Evolutionary conservation across 495 filamentous ascomycete species (phyloP).

Genomic region (Staphylotrichum longicolle): DNA sequence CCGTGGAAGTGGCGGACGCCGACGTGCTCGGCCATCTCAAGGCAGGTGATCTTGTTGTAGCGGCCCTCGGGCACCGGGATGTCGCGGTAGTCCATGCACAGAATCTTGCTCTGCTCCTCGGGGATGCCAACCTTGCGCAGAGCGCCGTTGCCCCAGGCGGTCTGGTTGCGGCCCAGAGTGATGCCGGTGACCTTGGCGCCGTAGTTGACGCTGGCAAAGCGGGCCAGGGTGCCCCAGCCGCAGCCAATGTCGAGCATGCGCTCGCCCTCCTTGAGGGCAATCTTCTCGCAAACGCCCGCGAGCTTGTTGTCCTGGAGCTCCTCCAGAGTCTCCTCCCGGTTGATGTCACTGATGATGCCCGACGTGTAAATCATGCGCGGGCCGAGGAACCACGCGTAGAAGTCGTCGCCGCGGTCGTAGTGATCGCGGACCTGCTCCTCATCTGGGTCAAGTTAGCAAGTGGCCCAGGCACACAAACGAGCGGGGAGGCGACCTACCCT

Average conservation of each 20-base stretch:
- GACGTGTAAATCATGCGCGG: conserved; percentile 91
- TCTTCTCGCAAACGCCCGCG: conserved; percentile 82
- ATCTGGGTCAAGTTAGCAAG: conserved; percentile 48
- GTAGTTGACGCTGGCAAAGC: conserved; percentile 75
- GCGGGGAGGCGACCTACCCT: conserved; percentile 49
- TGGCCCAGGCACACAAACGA: neutral
- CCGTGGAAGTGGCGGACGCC: conserved; percentile 68
- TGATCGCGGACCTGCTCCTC: conserved; percentile 86
- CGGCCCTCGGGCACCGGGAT: conserved; percentile 64
- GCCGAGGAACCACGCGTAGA: conserved; percentile 86
- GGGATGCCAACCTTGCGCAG: conserved; percentile 65
- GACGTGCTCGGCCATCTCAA: conserved; percentile 91
- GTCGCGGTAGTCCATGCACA: conserved; percentile 85
- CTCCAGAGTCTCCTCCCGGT: conserved; percentile 74
- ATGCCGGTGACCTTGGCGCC: conserved; percentile 75
- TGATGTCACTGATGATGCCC: conserved; percentile 74
- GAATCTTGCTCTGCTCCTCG: conserved; percentile 70
- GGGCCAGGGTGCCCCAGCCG: conserved; percentile 83
- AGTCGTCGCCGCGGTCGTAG: conserved; percentile 86
- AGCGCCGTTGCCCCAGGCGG: conserved; percentile 76
- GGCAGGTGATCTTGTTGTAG: conserved; percentile 82
- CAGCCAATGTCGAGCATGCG: conserved; percentile 78
- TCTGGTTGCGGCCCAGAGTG: conserved; percentile 80
- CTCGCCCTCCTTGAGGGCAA: conserved; percentile 68
- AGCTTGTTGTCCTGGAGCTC: conserved; percentile 89